phyloP scores from a whole-genome alignment of 805 yeast genomes.

The Hanseniaspora nectarophila region DNA sequence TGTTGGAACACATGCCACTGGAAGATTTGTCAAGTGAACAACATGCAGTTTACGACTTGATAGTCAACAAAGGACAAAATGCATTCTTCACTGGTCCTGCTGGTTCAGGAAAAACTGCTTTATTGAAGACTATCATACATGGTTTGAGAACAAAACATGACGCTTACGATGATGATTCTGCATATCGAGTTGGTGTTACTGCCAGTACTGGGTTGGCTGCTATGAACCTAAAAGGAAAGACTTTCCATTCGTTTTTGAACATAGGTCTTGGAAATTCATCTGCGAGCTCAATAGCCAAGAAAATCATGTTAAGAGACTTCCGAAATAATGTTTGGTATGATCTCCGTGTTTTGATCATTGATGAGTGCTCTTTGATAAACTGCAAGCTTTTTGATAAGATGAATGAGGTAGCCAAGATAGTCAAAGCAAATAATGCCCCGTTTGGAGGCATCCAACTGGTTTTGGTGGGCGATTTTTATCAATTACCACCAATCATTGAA shows the following conservation, averaged over 20 bases:
- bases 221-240: constrained; percentile 79
- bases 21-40: constrained; percentile 47
- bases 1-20: neutral
- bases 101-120: constrained; percentile 76
- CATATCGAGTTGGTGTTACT: constrained; percentile 61
- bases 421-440: constrained; percentile 43
- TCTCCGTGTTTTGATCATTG: constrained; percentile 65
- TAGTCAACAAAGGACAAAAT: neutral
- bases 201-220: constrained; percentile 98
- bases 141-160: constrained; percentile 37
- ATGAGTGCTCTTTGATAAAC: constrained; percentile 91
- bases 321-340: constrained; percentile 46
- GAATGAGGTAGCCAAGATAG: constrained; percentile 50
- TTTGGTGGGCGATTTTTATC: constrained; percentile 88
- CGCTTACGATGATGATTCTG: constrained; percentile 23
- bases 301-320: constrained; percentile 10
- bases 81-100: constrained; percentile 74
- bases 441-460: constrained; percentile 92
- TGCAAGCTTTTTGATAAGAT: constrained; percentile 65
- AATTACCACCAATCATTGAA: constrained; percentile 62
- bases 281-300: constrained; percentile 35
- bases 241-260: constrained; percentile 76
- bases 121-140: constrained; percentile 51
- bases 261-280: constrained; percentile 64
- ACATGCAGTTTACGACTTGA: constrained; percentile 42